Evolutionary conservation across 2,329 filamentous ascomycete genomes (phyloP).

Genomic region (Orbilia ellipsospora): DNA sequence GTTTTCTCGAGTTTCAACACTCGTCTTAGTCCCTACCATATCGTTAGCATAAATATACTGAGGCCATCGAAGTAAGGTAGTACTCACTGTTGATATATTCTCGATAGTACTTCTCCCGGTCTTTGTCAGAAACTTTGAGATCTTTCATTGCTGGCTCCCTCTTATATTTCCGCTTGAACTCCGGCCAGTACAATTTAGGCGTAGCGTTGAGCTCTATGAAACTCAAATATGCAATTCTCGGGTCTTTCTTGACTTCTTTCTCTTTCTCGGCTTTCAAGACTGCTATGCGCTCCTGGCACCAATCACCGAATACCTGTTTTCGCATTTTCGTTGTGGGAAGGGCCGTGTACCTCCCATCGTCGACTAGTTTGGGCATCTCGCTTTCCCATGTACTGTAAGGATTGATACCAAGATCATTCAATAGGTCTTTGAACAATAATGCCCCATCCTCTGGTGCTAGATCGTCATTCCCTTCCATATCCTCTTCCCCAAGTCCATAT

Average conservation of each 20-base stretch:
- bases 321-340: constrained; percentile 82
- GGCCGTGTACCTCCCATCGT: constrained; percentile 87
- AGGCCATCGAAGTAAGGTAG: constrained; percentile 62
- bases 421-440: constrained; percentile 69
- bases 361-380: constrained; percentile 81
- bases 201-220: constrained; percentile 85
- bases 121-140: constrained; percentile 75
- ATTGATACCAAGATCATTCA: constrained; percentile 83
- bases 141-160: constrained; percentile 85
- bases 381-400: constrained; percentile 94
- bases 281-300: constrained; percentile 81
- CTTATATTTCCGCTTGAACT: constrained; percentile 91
- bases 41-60: constrained; percentile 59
- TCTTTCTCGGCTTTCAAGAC: constrained; percentile 77
- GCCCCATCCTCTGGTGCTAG: constrained; percentile 57
- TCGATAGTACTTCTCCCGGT: constrained; percentile 81
- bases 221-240: constrained; percentile 80
- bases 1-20: constrained; percentile 73
- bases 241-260: constrained; percentile 82
- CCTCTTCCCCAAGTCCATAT: constrained; percentile 80
- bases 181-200: constrained; percentile 94
- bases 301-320: constrained; percentile 83
- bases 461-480: constrained; percentile 75
- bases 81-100: constrained; percentile 68
- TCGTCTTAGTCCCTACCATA: constrained; percentile 66